Conservation (phyloP, 345 rosid genomes). For the Salix dunnii region DNA sequence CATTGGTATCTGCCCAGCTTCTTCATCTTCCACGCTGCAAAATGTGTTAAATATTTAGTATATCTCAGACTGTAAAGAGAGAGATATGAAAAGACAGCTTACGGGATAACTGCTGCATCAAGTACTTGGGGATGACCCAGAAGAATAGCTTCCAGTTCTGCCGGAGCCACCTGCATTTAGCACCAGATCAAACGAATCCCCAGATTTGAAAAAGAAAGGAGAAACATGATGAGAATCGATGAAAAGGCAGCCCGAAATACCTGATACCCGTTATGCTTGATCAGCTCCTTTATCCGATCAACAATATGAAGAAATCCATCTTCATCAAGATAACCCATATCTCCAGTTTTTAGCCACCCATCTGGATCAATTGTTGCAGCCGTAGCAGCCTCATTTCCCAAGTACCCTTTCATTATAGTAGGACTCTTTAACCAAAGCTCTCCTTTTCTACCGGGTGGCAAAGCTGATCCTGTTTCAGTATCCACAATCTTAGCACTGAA, state of each 20-base stretch:
- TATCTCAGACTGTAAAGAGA: not conserved
- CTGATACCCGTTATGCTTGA: constrained; percentile 70
- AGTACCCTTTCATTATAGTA: constrained; percentile 48
- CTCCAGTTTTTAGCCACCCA: constrained; percentile 67
- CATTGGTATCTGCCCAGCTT: constrained; percentile 65
- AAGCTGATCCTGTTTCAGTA: constrained; percentile 32
- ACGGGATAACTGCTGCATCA: constrained; percentile 65
- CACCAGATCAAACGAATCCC: not conserved
- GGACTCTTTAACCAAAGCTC: constrained; percentile 57
- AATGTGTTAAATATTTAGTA: not conserved
- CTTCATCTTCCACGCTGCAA: constrained; percentile 57
- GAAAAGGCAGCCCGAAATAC: constrained; percentile 12
- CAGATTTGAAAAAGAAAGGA: not conserved
- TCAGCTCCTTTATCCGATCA: constrained; percentile 67
- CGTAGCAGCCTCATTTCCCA: constrained; percentile 49
- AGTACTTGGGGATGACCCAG: constrained; percentile 46
- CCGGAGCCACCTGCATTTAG: constrained; percentile 55
- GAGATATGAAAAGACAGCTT: constrained; percentile 13
- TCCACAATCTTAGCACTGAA: constrained; percentile 49
- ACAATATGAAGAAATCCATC: constrained; percentile 51
- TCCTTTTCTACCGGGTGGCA: constrained; percentile 40
- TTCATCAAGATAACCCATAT: constrained; percentile 54
- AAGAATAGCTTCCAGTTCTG: constrained; percentile 61
- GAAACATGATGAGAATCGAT: not conserved
- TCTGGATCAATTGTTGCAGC: constrained; percentile 36